Evolutionary conservation across 2,329 filamentous ascomycete species (phyloP).

Genomic region (Colletotrichum lentis): DNA sequence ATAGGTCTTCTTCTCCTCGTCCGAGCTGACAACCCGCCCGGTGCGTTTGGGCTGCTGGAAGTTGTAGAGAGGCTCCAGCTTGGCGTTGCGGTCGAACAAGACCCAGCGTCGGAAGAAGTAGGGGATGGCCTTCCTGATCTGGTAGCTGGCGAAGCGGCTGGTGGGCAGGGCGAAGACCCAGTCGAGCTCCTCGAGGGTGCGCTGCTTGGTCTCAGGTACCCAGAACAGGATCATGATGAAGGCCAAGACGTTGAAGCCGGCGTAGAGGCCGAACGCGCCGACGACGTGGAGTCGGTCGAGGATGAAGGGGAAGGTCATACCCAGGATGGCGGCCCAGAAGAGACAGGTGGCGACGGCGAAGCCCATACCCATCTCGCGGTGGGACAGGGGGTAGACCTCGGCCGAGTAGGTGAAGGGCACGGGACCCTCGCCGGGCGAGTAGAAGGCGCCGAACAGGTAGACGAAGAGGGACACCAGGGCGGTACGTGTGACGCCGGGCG

Average conservation of each 20-base stretch:
- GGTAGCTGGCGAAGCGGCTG: slow-evolving; percentile 46
- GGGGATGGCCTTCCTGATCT: slow-evolving; percentile 46
- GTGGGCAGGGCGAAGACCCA: slow-evolving; percentile 50
- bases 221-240: slow-evolving; percentile 65
- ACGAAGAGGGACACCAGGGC: slow-evolving; percentile 59
- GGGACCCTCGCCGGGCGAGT: slow-evolving; percentile 62
- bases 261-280: slow-evolving; percentile 60
- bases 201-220: slow-evolving; percentile 67
- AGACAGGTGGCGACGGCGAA: slow-evolving; percentile 73
- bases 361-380: slow-evolving; percentile 76
- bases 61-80: slow-evolving; percentile 54
- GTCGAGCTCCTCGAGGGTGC: slow-evolving; percentile 58
- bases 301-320: slow-evolving; percentile 70
- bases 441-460: slow-evolving; percentile 44
- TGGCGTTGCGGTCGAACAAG: slow-evolving; percentile 44
- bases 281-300: slow-evolving; percentile 52
- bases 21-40: slow-evolving; percentile 24
- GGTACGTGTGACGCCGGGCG: slow-evolving; percentile 43
- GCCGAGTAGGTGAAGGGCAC: slow-evolving; percentile 75
- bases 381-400: slow-evolving; percentile 74
- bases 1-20: slow-evolving; percentile 34
- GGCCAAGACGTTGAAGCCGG: slow-evolving; percentile 63
- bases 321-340: slow-evolving; percentile 66
- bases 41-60: slow-evolving; percentile 42
- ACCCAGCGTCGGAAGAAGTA: slow-evolving; percentile 47